A percentile compares a stretch with the other conserved stretches of the same genome.
These are phyloP conservation scores for Erythrobasidium hasegawianum DNA, from an alignment of 1,284 basidiomycete species.

Conservation along the genomic window DNA sequence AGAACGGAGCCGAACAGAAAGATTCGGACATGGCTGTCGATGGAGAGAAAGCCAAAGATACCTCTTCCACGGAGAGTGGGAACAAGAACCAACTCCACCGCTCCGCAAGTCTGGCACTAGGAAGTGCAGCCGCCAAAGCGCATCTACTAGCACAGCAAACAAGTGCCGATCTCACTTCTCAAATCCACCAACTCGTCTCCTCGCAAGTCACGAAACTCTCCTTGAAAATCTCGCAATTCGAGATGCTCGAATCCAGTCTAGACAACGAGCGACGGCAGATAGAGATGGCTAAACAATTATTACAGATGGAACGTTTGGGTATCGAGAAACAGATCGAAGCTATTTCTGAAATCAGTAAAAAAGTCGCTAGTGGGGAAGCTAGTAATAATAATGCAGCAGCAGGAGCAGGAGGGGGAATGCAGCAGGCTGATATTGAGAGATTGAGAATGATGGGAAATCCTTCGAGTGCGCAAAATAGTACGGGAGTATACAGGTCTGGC, in stretches of 20 bases:
- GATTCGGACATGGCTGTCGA: conserved; percentile 38
- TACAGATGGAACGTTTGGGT: conserved; percentile 44
- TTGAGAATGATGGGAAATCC: conserved; percentile 17
- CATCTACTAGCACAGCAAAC: conserved; percentile 76
- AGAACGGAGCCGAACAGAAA: conserved; percentile 21
- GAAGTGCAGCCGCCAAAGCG: conserved; percentile 84
- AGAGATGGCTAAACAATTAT: conserved; percentile 54
- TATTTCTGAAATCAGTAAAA: conserved; percentile 22
- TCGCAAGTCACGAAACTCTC: conserved; percentile 90
- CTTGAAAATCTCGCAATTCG: conserved; percentile 85
- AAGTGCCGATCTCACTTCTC: conserved; percentile 71
- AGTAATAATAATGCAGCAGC: conserved; percentile 10
- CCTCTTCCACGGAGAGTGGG: conserved; percentile 45
- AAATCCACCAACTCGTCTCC: conserved; percentile 81
- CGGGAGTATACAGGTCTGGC: conserved; percentile 21
- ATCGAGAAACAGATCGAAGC: conserved; percentile 39
- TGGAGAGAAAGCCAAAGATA: conserved; percentile 40
- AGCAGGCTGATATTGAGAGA: conserved; percentile 23
- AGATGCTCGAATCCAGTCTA: conserved; percentile 79
- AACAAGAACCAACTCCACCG: conserved; percentile 59
- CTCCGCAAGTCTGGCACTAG: conserved; percentile 77
- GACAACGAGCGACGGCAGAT: conserved; percentile 75
- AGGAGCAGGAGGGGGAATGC: conserved; percentile 21
- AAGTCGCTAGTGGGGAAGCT: conserved; percentile 23
- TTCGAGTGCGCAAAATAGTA: background rate